Evolutionary conservation across 2,329 filamentous ascomycete species (phyloP), one percentile per base, ranked within the genome.

Genomic region (Fusarium pseudocircinatum): DNA sequence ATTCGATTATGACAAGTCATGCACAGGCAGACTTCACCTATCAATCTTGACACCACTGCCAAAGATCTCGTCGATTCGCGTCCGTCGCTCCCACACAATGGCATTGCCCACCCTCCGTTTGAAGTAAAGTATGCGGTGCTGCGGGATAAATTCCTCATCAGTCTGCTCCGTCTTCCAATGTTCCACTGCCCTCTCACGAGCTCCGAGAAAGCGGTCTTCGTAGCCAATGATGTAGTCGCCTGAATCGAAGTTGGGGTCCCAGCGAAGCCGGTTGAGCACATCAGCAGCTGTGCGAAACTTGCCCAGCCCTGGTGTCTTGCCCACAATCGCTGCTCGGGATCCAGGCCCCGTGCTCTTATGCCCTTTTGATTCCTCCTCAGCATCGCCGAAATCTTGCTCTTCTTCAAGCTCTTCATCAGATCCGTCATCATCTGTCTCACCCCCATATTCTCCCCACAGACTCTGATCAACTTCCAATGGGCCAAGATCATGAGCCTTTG

Each of bases 81-180:
- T 84, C 73, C 83, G 83, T 69, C 87, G 81, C 74, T 91, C 88
- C 89, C 90, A 91, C 8, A 91, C 82, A n/a, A 87, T 79, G 9
- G 77, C 78, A 0, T 83, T 84, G 67, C 89, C 87, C 63, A 84
- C 86, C 77, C 80, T 85, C 16, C 85, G 83, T 79, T 86, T 89
- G 76, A 92, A 91, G 78, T 90, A 91, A 63, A 90, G 77, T 70
- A 92, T 89, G 22, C 90, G 84, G 75, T 91, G 89, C 79, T 91
- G 88, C 12, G 90, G 90, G 62, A 92, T 91, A 75, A 91, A 92
- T 79, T 92, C 90, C 67, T 91, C 89, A 71, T 91, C 87, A 37
- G 89, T 91, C 79, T 88, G 86, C 75, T 91, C 89, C 22, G 82
- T 83, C 82, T 88, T 90, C 90, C 90, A 92, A 36, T 83, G 81